Conservation (phyloP, 352 stramenopile species). For the Phytophthora litchii region DNA sequence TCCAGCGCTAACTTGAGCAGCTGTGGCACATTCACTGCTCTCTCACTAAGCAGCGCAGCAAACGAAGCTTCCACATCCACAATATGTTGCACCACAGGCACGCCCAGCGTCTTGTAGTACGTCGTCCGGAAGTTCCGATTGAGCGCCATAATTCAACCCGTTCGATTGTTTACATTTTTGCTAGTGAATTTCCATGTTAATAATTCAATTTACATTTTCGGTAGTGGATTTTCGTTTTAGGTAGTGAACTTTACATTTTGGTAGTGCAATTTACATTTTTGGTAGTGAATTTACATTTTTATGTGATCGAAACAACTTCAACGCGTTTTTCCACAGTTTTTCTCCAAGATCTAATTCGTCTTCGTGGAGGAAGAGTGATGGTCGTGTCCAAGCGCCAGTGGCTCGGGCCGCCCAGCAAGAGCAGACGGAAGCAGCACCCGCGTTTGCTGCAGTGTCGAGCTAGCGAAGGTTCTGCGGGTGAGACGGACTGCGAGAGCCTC, state of each 20-base stretch:
- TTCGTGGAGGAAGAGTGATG: too few species aligned
- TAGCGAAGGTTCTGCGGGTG: conserved; percentile 32
- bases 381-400: conserved; percentile 49
- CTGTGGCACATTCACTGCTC: conserved; percentile 63
- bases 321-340: too few species aligned
- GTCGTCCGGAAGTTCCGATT: conserved; percentile 81
- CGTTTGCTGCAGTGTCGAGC: conserved; percentile 41
- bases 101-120: conserved; percentile 89
- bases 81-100: conserved; percentile 85
- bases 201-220: too few species aligned
- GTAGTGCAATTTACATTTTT: too few species aligned
- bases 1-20: conserved; percentile 78
- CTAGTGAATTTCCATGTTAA: conserved; percentile 1
- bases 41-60: conserved; percentile 62
- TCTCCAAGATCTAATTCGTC: too few species aligned
- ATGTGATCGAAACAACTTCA: too few species aligned
- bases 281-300: too few species aligned
- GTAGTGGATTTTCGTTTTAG: too few species aligned
- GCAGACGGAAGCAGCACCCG: conserved; percentile 26
- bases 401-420: conserved; percentile 25
- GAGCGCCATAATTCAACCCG: conserved; percentile 46
- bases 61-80: conserved; percentile 82
- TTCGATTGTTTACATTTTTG: too few species aligned
- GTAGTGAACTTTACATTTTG: too few species aligned
- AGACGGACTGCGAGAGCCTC: conserved; percentile 43